Conservation (phyloP, 2,329 filamentous ascomycete species). For the Colletotrichum sp. region DNA sequence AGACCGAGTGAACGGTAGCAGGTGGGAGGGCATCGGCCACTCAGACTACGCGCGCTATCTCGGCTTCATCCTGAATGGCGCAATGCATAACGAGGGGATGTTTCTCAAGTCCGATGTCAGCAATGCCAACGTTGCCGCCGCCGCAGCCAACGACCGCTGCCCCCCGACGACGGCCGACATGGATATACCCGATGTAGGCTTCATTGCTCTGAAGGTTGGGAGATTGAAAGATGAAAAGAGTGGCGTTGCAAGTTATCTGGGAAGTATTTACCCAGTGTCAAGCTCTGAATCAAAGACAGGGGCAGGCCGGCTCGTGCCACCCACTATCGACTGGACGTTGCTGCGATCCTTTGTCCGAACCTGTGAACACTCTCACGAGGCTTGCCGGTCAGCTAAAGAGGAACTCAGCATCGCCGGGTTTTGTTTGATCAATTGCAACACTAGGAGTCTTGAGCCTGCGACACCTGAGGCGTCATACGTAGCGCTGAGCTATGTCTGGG, state of each 20-base stretch:
- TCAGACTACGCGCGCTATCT: neutral
- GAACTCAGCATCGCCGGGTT: neutral
- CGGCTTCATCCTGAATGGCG: neutral
- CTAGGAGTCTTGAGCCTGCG: neutral
- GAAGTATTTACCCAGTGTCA: neutral
- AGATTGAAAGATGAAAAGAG: neutral
- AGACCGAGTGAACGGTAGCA: neutral
- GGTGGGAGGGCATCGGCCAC: neutral
- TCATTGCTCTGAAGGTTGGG: neutral
- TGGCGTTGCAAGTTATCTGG: neutral
- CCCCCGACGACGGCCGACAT: neutral
- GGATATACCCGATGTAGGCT: neutral
- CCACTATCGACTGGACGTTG: neutral
- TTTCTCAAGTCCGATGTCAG: neutral
- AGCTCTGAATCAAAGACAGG: neutral
- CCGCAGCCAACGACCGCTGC: rapidly evolving
- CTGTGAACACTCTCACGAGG: neutral
- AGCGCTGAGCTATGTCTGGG: neutral
- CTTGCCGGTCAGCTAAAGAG: neutral
- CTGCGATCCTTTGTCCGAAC: neutral
- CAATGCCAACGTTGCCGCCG: rapidly evolving
- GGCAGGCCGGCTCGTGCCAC: neutral
- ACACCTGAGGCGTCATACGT: neutral
- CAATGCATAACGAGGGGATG: neutral
- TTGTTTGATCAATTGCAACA: neutral